Evolutionary conservation across 1,284 basidiomycete genomes (phyloP), one percentile per base, ranked within the genome.

Genomic region (Ganoderma lingzhi): DNA sequence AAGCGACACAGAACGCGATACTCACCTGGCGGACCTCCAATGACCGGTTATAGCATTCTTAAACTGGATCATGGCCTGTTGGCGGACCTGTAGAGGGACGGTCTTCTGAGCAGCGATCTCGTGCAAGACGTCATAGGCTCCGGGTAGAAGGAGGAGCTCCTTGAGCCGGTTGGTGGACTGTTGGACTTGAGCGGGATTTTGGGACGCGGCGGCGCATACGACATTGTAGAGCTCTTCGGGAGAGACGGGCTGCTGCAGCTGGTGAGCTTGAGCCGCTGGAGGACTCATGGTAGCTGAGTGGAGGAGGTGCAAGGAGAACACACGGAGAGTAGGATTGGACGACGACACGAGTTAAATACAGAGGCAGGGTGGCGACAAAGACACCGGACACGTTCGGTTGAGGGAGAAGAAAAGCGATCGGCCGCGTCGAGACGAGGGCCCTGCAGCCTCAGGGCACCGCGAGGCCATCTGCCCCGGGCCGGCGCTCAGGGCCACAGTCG

Each of bases 41-140:
- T 91, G 89, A 63, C 80, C 80, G 5, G 88, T 76, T 6, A 88
- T 90, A 2, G 84, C 83, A 72, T 95, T 95, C 79, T 95, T 95
- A 80, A 94, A 92, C 75, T 94, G 93, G 67, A 95, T 93, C 72
- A 94, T 93, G 53, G 90, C 87, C 76, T 92, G 90, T 75, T 93
- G 88, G 55, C 93, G 88, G 60, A 93, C 85, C n/a, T 81, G 81
- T 37, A 93, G 77, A 19, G 91, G 88, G 19, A 90, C 78, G 1
- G 84, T 80, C 72, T 80, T 82, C 74, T 88, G 85, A 42, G 87
- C 82, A 39, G 93, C 90, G 78, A 95, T 93, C 73, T 89, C 86
- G 73, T 92, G 88, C 59, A 95, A 82, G n/a, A 85, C 85, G 76
- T 92, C 88, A 75, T 87, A 91, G 0, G 89, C 86, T 56, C 93